Percentiles rank a stretch among this genome's conserved stretches.
These are phyloP conservation scores for Tylopilus felleus DNA, from an alignment of 768 basidiomycete species.

Conservation along the genomic window DNA sequence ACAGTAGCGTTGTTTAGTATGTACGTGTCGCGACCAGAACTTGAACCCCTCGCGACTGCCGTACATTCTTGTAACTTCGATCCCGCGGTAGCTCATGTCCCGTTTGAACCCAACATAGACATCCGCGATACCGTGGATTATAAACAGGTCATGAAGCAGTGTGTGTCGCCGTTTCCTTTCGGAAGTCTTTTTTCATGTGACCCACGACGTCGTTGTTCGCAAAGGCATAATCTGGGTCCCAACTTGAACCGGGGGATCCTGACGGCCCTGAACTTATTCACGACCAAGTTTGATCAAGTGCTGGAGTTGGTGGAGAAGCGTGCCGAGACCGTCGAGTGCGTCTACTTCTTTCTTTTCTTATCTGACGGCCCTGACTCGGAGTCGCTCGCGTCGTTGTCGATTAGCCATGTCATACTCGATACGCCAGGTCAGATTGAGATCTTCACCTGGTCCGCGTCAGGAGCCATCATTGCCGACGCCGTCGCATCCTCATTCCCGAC, in stretches of 20 bases:
- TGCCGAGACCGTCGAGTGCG: conserved; percentile 84
- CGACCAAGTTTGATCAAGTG: conserved; percentile 98
- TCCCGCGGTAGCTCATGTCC: conserved; percentile 87
- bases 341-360: conserved; percentile 9
- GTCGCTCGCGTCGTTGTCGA: neutral
- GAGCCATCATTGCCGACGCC: conserved; percentile 97
- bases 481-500: conserved; percentile 91
- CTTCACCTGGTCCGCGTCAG: conserved; percentile 99
- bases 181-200: conserved; percentile 10
- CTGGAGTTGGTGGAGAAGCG: conserved; percentile 88
- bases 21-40: too few relatives aligned
- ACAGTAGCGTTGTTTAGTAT: too few relatives aligned
- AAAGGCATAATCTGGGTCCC: conserved; percentile 95
- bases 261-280: conserved; percentile 95
- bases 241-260: conserved; percentile 98
- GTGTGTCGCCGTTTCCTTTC: conserved; percentile 44
- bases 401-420: conserved; percentile 90
- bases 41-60: conserved; percentile 68
- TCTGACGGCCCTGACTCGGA: neutral
- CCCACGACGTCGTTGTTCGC: conserved; percentile 11
- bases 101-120: conserved; percentile 96
- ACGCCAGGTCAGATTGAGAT: conserved; percentile 99
- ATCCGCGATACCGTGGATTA: conserved; percentile 98
- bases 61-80: conserved; percentile 97
- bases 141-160: conserved; percentile 99